phyloP scores from a whole-genome alignment of 2,329 filamentous ascomycete genomes.

The Fusarium sp. region DNA sequence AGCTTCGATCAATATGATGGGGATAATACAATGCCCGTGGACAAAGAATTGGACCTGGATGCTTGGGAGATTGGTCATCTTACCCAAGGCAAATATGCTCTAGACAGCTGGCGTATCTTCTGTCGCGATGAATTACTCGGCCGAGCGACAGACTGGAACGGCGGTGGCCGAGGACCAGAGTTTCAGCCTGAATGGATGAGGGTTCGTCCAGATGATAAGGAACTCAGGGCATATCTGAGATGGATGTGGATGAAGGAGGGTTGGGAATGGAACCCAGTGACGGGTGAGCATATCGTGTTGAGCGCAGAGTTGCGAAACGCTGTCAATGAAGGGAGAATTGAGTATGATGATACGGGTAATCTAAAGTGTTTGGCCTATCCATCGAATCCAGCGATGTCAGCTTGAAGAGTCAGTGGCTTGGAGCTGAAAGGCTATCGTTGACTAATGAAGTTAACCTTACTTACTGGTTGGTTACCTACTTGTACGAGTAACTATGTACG shows the following conservation, averaged over 20 bases:
- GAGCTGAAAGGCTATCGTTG: neutral
- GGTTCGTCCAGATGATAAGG: constrained; percentile 86
- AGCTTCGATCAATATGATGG: neutral
- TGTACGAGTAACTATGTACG: neutral
- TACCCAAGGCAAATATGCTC: constrained; percentile 83
- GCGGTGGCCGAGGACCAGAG: constrained; percentile 61
- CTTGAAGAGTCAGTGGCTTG: constrained; percentile 2
- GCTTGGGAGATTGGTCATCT: constrained; percentile 90
- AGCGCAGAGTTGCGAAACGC: constrained; percentile 66
- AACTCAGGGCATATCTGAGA: constrained; percentile 84
- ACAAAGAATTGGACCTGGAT: constrained; percentile 49
- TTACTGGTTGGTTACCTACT: neutral
- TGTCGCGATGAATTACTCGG: constrained; percentile 83
- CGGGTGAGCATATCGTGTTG: constrained; percentile 72
- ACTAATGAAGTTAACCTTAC: constrained; percentile 7
- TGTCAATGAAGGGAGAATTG: constrained; percentile 69
- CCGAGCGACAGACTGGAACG: constrained; percentile 75
- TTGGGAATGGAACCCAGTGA: constrained; percentile 82
- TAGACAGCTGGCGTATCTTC: constrained; percentile 95
- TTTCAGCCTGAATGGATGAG: constrained; percentile 94
- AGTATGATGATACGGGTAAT: constrained; percentile 65
- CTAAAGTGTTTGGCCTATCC: constrained; percentile 49
- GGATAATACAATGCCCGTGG: neutral
- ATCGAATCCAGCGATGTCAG: neutral
- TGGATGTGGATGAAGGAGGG: constrained; percentile 96